phyloP scores from a whole-genome alignment of 2,329 filamentous ascomycete genomes.

The Epichloe brachyelytri region DNA sequence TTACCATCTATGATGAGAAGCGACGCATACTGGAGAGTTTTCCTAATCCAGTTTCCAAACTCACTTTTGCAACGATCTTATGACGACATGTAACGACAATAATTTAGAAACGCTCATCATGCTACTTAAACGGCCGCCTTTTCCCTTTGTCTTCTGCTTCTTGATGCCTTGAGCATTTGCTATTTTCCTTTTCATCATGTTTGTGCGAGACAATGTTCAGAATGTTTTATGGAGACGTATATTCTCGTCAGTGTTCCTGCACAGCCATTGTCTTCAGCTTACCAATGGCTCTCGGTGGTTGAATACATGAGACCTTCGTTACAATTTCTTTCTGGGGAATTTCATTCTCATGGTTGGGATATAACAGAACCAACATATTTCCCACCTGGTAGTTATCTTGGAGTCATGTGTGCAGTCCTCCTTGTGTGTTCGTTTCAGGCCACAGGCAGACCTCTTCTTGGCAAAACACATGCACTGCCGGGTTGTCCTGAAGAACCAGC shows the following conservation, averaged over 20 bases:
- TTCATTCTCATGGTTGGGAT: background rate
- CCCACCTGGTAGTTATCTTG: too few species aligned
- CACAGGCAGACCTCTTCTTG: too few species aligned
- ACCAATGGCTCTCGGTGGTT: background rate
- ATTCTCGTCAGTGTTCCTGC: background rate
- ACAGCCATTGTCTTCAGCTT: background rate
- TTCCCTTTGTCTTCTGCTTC: background rate
- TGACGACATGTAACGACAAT: constrained; percentile 14
- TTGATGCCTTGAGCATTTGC: background rate
- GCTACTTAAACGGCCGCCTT: constrained; percentile 1
- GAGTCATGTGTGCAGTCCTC: too few species aligned
- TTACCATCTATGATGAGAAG: background rate
- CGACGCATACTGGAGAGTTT: background rate
- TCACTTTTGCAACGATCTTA: constrained; percentile 13
- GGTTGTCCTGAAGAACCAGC: too few species aligned
- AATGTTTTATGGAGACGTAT: too few species aligned
- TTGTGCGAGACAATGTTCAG: background rate
- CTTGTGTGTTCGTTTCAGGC: too few species aligned
- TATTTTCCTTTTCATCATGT: background rate
- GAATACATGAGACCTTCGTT: background rate
- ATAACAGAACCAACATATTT: background rate
- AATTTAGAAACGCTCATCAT: constrained; percentile 9
- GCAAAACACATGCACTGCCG: too few species aligned
- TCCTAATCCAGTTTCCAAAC: constrained; percentile 4
- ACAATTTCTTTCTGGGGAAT: background rate